Conservation (phyloP, 179 eudicot genomes). For the Pouteria campechiana region DNA sequence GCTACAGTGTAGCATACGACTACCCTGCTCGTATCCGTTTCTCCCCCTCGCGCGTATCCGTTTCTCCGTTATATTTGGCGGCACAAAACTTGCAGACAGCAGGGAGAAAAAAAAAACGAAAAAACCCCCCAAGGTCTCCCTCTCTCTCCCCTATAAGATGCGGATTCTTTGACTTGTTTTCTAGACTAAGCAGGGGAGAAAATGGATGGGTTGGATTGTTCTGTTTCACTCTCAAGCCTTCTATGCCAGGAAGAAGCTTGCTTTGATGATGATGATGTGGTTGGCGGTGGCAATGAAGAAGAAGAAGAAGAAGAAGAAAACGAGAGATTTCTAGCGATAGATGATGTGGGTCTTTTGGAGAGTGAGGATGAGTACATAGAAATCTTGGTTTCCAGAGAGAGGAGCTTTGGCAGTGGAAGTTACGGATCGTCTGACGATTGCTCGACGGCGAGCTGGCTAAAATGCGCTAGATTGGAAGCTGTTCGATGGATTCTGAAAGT, state of each 20-base stretch:
- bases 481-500: conserved; percentile 44
- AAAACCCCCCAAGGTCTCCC: conserved; percentile 15
- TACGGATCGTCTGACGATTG: not conserved
- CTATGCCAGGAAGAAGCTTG: conserved; percentile 33
- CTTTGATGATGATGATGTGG: conserved; percentile 6
- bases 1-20: too few species aligned
- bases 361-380: conserved; percentile 33
- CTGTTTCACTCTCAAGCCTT: conserved; percentile 21
- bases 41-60: too few species aligned
- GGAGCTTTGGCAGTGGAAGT: conserved; percentile 1
- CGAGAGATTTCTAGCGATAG: too few species aligned
- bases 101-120: too few species aligned
- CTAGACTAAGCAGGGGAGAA: conserved; percentile 8
- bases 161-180: not conserved
- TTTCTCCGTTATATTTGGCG: conserved; percentile 60
- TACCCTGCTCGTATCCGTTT: too few species aligned
- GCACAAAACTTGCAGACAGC: conserved; percentile 39
- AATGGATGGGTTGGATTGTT: conserved; percentile 16
- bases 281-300: not conserved
- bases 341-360: conserved; percentile 7
- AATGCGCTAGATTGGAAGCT: conserved; percentile 25
- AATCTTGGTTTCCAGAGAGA: conserved; percentile 28
- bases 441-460: conserved; percentile 15
- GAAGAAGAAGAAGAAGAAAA: not conserved
- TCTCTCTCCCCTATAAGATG: not conserved